A percentile compares a stretch with the other conserved stretches of the same genome.
phyloP scores from a whole-genome alignment of 139 green algal genomes.

The Eudorina sp. region DNA sequence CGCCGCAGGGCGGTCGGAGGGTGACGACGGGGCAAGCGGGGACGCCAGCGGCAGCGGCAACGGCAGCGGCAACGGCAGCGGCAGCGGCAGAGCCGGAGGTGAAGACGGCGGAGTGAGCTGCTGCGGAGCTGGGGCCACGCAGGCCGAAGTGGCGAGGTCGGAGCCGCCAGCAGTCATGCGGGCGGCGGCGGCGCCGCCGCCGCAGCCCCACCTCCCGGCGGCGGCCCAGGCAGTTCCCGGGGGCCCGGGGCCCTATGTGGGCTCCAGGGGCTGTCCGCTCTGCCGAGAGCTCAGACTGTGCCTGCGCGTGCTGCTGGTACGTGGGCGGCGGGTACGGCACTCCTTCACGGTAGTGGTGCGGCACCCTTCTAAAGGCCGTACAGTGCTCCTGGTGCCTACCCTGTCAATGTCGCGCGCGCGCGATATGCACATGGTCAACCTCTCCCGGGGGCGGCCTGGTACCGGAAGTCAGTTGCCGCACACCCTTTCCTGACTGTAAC shows the following conservation, averaged over 20 bases:
- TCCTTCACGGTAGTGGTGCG: too few relatives aligned
- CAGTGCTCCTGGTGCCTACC: background rate
- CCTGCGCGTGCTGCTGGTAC: background rate
- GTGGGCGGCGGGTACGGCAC: background rate
- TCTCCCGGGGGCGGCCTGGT: too few relatives aligned
- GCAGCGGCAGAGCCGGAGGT: background rate
- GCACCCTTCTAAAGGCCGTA: background rate
- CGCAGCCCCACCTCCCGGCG: background rate
- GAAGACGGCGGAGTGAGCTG: too few relatives aligned
- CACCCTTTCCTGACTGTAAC: background rate
- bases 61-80: background rate
- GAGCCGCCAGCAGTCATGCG: too few relatives aligned
- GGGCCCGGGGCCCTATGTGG: too few relatives aligned
- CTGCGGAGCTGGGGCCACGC: too few relatives aligned
- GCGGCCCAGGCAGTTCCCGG: background rate
- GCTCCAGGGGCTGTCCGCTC: background rate
- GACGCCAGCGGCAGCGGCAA: background rate
- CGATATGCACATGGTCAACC: background rate
- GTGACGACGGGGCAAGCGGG: background rate
- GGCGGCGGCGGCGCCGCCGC: too few relatives aligned
- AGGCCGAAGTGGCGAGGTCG: too few relatives aligned
- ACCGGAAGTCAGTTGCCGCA: too few relatives aligned
- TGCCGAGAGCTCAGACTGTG: slow-evolving; percentile 28
- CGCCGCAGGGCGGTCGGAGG: background rate
- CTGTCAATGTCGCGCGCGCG: background rate